Conservation (phyloP, 2,329 filamentous ascomycete genomes). For the Didymella glomerata region DNA sequence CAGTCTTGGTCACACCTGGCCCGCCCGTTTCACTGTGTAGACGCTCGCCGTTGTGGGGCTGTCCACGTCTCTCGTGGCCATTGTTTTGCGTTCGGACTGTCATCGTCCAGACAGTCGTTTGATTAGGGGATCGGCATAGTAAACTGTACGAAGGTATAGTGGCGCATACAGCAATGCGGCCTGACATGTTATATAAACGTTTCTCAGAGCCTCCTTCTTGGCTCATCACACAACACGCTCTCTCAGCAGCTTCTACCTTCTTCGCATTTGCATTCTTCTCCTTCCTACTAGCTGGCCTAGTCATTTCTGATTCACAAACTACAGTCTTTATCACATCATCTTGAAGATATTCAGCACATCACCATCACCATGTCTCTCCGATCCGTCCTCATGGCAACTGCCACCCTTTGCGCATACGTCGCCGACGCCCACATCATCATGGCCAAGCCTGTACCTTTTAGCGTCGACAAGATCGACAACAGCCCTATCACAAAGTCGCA, state of each 20-base stretch:
- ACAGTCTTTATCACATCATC: conserved; percentile 29
- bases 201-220: conserved; percentile 17
- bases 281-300: conserved; percentile 25
- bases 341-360: conserved; percentile 28
- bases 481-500: conserved; percentile 68
- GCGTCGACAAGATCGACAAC: conserved; percentile 63
- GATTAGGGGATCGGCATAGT: conserved; percentile 44
- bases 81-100: conserved; percentile 39
- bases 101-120: conserved; percentile 36
- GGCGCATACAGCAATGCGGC: conserved; percentile 19
- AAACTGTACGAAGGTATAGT: conserved; percentile 20
- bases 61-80: conserved; percentile 27
- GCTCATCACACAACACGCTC: conserved; percentile 35
- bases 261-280: conserved; percentile 25
- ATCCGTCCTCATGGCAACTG: conserved; percentile 60
- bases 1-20: conserved; percentile 33
- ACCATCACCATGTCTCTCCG: conserved; percentile 60
- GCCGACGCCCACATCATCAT: conserved; percentile 80
- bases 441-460: conserved; percentile 70
- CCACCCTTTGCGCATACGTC: conserved; percentile 35
- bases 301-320: conserved; percentile 11
- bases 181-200: conserved; percentile 39
- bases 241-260: conserved; percentile 29
- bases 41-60: conserved; percentile 42
- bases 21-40: conserved; percentile 43